A percentile compares a stretch with the other conserved stretches of the same genome.
Conservation (phyloP, 2,329 filamentous ascomycete genomes). For the Fusarium sambucinum region DNA sequence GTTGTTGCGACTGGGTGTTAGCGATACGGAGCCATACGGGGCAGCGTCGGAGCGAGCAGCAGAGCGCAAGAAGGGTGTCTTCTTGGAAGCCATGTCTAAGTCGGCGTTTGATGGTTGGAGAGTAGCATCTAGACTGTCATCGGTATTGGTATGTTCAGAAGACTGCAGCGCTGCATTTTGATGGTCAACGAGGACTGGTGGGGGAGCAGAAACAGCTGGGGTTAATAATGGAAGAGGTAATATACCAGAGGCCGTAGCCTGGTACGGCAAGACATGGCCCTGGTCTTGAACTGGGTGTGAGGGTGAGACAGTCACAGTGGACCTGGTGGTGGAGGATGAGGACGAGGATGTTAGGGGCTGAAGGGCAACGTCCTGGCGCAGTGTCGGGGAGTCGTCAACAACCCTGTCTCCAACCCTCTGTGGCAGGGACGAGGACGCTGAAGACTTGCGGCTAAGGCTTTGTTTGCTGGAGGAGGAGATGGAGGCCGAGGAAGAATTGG, state of each 20-base stretch:
- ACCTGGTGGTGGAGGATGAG: conserved; percentile 43
- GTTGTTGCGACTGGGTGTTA: conserved; percentile 52
- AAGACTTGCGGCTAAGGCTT: conserved; percentile 42
- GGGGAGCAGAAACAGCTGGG: conserved; percentile 20
- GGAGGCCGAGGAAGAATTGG: conserved; percentile 28
- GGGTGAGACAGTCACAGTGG: conserved; percentile 48
- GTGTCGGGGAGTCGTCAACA: conserved; percentile 45
- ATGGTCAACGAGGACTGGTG: conserved; percentile 1
- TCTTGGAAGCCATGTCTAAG: conserved; percentile 53
- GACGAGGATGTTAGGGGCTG: conserved; percentile 49
- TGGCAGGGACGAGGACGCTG: conserved; percentile 42
- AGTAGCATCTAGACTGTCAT: conserved; percentile 46
- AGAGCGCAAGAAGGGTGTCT: conserved; percentile 54
- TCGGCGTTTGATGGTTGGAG: conserved; percentile 29
- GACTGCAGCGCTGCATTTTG: conserved; percentile 28
- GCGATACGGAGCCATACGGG: conserved; percentile 56
- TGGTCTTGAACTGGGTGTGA: conserved; percentile 41
- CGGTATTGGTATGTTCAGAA: conserved; percentile 16
- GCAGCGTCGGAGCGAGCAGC: conserved; percentile 49
- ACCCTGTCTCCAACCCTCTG: conserved; percentile 43
- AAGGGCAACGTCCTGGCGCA: conserved; percentile 50
- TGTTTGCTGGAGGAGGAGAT: conserved; percentile 39
- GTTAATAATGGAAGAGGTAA: conserved; percentile 43
- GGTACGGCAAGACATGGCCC: conserved; percentile 47
- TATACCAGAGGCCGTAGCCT: conserved; percentile 44